A percentile compares a stretch with the other conserved stretches of the same genome.
These are phyloP conservation scores for Neurospora sp. DNA, from an alignment of 495 filamentous ascomycete genomes.

Conservation along the genomic window DNA sequence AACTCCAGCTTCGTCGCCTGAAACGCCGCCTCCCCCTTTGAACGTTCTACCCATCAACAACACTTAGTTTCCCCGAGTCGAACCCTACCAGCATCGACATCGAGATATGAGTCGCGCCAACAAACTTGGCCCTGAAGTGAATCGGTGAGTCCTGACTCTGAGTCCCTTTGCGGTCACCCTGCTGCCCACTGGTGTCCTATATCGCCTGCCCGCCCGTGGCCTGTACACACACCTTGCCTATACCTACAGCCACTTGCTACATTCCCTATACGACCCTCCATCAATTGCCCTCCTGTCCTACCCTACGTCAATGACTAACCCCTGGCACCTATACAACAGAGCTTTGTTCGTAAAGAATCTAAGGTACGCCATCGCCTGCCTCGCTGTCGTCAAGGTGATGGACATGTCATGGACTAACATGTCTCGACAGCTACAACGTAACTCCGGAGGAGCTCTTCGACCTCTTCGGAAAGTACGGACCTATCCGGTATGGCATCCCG, in stretches of 20 bases:
- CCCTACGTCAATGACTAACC: slow-evolving; percentile 15
- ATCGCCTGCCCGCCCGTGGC: background rate
- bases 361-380: slow-evolving; percentile 49
- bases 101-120: slow-evolving; percentile 69
- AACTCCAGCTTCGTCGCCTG: background rate
- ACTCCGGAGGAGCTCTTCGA: slow-evolving; percentile 90
- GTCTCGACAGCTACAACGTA: slow-evolving; percentile 71
- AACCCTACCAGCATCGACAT: slow-evolving; percentile 19
- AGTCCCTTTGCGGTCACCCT: slow-evolving; percentile 23
- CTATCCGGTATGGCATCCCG: slow-evolving; percentile 62
- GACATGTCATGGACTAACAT: slow-evolving; percentile 12
- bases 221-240: background rate
- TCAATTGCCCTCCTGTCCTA: slow-evolving; percentile 1
- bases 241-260: slow-evolving; percentile 1
- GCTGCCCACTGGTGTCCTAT: background rate
- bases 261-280: slow-evolving; percentile 2
- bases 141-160: slow-evolving; percentile 54
- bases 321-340: slow-evolving; percentile 38
- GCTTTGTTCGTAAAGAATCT: slow-evolving; percentile 98
- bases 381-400: background rate
- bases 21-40: background rate
- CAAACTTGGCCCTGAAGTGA: slow-evolving; percentile 94
- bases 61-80: slow-evolving; percentile 14
- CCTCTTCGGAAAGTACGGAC: slow-evolving; percentile 88
- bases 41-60: slow-evolving; percentile 10